phyloP scores from a whole-genome alignment of 805 yeast genomes.

The Candida dajiaensis region DNA sequence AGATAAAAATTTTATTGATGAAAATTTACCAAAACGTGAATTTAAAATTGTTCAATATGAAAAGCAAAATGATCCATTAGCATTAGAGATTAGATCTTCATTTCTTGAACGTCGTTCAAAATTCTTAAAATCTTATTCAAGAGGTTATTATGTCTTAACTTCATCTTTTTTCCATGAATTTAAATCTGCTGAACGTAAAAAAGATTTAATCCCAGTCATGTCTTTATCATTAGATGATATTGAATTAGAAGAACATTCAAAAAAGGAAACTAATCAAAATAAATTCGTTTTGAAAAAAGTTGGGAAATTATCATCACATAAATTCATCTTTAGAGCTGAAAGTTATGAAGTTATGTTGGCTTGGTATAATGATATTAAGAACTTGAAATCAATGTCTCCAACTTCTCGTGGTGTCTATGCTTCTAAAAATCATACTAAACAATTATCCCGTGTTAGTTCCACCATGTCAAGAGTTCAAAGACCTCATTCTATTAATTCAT shows the following conservation, averaged over 20 bases:
- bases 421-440: constrained; percentile 15
- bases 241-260: constrained; percentile 75
- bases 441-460: constrained; percentile 26
- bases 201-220: constrained; percentile 77
- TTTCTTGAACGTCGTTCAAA: constrained; percentile 85
- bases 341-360: constrained; percentile 70
- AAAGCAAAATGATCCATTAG: constrained; percentile 62
- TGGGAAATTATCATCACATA: constrained; percentile 77
- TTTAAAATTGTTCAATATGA: constrained; percentile 58
- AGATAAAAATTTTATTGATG: constrained; percentile 67
- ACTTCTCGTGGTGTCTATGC: constrained; percentile 21
- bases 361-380: constrained; percentile 79
- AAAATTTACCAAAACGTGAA: constrained; percentile 54
- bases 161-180: constrained; percentile 88
- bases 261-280: constrained; percentile 56
- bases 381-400: constrained; percentile 51
- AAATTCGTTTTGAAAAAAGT: constrained; percentile 79
- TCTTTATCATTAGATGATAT: constrained; percentile 77
- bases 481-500: constrained; percentile 12
- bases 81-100: constrained; percentile 68
- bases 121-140: constrained; percentile 83
- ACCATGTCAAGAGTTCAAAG: constrained; percentile 21
- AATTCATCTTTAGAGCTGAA: constrained; percentile 93
- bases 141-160: constrained; percentile 88
- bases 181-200: constrained; percentile 74